These are phyloP conservation scores for Beauveria brongniartii DNA, from an alignment of 2,329 filamentous ascomycete species.

Conservation along the genomic window DNA sequence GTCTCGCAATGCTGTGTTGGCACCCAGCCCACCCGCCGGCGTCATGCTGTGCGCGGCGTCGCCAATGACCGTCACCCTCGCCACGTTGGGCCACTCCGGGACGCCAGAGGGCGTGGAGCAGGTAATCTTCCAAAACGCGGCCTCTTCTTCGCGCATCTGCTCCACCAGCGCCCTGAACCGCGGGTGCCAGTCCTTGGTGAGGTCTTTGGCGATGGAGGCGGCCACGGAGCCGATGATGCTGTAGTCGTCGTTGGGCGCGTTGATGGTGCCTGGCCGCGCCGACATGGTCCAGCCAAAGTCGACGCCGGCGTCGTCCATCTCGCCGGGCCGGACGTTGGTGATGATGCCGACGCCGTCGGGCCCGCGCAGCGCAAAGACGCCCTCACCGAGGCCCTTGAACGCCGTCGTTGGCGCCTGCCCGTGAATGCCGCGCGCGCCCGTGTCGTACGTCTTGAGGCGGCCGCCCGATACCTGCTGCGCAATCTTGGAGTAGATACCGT, in stretches of 20 bases:
- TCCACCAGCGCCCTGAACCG: constrained; percentile 49
- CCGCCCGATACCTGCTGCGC: constrained; percentile 51
- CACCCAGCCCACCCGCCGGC: constrained; percentile 46
- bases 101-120: constrained; percentile 52
- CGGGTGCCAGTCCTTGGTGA: constrained; percentile 48
- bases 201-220: constrained; percentile 46
- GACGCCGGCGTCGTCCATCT: constrained; percentile 49
- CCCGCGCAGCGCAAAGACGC: constrained; percentile 43
- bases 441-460: constrained; percentile 53
- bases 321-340: constrained; percentile 53
- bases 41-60: constrained; percentile 53
- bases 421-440: constrained; percentile 55
- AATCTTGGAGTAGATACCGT: constrained; percentile 54
- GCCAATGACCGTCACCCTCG: constrained; percentile 49
- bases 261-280: constrained; percentile 48
- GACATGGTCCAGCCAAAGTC: constrained; percentile 58
- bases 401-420: constrained; percentile 55
- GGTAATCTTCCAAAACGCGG: constrained; percentile 60
- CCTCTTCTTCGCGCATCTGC: constrained; percentile 46
- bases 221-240: constrained; percentile 47
- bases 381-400: constrained; percentile 54
- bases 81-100: constrained; percentile 51
- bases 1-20: constrained; percentile 49
- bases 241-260: constrained; percentile 51
- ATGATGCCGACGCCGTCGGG: constrained; percentile 47